Evolutionary conservation across 148 eudicot genomes (phyloP).

Genomic region (Dysphania ambrosioides): DNA sequence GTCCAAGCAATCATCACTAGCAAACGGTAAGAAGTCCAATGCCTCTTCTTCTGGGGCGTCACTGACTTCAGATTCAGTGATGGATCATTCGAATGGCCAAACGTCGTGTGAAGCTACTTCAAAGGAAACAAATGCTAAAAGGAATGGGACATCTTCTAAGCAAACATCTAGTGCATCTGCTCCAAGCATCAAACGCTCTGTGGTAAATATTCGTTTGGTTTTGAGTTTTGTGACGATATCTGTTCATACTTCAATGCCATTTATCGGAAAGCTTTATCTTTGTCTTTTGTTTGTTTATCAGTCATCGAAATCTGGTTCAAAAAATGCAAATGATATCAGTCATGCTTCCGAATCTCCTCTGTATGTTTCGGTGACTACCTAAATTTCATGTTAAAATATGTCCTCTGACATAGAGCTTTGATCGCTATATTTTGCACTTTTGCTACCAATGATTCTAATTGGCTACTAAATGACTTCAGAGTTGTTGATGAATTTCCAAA

Average conservation of each 20-base stretch:
- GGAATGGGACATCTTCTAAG: slow-evolving; percentile 31
- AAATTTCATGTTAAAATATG: not conserved
- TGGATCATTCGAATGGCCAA: slow-evolving; percentile 34
- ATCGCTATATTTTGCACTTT: not conserved
- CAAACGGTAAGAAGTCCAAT: slow-evolving; percentile 34
- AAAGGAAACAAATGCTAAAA: slow-evolving; percentile 34
- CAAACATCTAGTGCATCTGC: slow-evolving; percentile 37
- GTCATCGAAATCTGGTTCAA: slow-evolving; percentile 49
- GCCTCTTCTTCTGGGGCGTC: slow-evolving; percentile 31
- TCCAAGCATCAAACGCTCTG: slow-evolving; percentile 31
- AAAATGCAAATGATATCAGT: slow-evolving; percentile 30
- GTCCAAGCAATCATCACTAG: slow-evolving; percentile 29
- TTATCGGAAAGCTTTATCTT: not conserved
- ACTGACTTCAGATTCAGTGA: slow-evolving; percentile 28
- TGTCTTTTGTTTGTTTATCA: slow-evolving; percentile 29
- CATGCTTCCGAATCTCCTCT: slow-evolving; percentile 33
- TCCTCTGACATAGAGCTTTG: not conserved
- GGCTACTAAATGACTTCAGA: slow-evolving; percentile 33
- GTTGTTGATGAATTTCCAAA: slow-evolving; percentile 41
- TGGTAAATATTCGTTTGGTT: slow-evolving; percentile 30
- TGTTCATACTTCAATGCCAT: not conserved
- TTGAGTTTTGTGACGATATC: not conserved
- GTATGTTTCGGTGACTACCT: slow-evolving; percentile 34
- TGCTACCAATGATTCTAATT: slow-evolving; percentile 3
- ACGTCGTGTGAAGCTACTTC: slow-evolving; percentile 32